phyloP scores from a whole-genome alignment of 371 early-diverging fungal species.

The Coemansia sp. region DNA sequence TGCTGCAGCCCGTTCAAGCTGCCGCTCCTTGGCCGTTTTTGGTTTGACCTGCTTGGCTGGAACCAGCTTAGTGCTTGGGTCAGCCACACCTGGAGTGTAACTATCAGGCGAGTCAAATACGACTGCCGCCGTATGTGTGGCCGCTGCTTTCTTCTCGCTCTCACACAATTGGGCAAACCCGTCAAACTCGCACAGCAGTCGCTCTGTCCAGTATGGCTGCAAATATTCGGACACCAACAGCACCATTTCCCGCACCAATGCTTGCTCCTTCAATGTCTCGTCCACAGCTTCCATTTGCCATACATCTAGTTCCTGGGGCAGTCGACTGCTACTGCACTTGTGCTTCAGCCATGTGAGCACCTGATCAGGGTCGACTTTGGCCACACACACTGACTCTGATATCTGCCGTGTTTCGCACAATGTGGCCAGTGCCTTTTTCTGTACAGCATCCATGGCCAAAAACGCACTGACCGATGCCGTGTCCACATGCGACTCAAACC shows the following conservation, averaged over 20 bases:
- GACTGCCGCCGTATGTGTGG: background rate
- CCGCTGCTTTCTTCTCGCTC: conserved; percentile 3
- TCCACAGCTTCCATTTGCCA: background rate
- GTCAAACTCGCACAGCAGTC: conserved; percentile 23
- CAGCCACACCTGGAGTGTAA: conserved; percentile 26
- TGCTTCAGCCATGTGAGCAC: conserved; percentile 32
- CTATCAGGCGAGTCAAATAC: conserved; percentile 35
- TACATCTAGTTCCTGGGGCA: conserved; percentile 9
- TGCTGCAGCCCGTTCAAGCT: conserved; percentile 38
- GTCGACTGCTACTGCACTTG: conserved; percentile 18
- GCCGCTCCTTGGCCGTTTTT: conserved; percentile 39
- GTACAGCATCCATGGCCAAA: conserved; percentile 1
- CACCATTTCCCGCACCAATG: conserved; percentile 31
- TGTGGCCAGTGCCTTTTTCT: conserved; percentile 11
- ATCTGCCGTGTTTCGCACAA: conserved; percentile 25
- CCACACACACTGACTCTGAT: conserved; percentile 12
- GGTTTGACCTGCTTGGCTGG: conserved; percentile 16
- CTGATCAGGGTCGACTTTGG: conserved; percentile 11
- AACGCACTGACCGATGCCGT: conserved; percentile 8
- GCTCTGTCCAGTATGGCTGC: conserved; percentile 16
- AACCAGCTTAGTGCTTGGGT: background rate
- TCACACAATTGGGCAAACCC: conserved; percentile 12
- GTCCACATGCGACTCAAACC: conserved; percentile 28
- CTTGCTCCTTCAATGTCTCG: background rate
- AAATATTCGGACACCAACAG: conserved; percentile 41